Conservation (phyloP, 306 rosid species). For the Nissolia schottii region DNA sequence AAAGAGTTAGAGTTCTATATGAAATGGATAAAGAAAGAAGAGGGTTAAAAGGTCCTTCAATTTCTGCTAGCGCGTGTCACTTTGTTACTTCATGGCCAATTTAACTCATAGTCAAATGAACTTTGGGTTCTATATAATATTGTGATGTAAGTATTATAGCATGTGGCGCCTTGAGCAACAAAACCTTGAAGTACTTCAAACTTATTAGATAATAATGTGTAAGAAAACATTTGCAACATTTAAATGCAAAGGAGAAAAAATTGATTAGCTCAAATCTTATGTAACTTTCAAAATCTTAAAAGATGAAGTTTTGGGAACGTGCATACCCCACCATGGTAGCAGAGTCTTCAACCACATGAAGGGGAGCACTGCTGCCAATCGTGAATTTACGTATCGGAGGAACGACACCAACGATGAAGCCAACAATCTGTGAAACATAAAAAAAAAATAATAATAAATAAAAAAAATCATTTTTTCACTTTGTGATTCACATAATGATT, state of each 20-base stretch:
- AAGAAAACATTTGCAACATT: neutral
- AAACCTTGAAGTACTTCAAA: neutral
- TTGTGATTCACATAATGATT: neutral
- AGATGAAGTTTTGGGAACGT: constrained; percentile 9
- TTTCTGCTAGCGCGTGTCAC: neutral
- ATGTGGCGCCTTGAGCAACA: neutral
- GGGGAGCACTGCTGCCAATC: constrained; percentile 69
- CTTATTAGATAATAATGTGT: neutral
- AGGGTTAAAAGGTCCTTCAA: neutral
- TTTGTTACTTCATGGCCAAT: neutral
- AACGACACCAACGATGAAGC: constrained; percentile 58
- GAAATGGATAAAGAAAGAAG: neutral
- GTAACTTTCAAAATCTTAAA: neutral
- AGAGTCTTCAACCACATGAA: constrained; percentile 63
- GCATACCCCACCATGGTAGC: constrained; percentile 65
- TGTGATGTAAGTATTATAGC: neutral
- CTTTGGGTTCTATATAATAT: too few species aligned
- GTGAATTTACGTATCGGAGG: constrained; percentile 40
- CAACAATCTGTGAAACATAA: constrained; percentile 42
- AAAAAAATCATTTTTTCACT: neutral
- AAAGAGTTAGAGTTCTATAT: neutral
- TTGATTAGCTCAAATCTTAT: neutral
- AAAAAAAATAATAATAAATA: too few species aligned
- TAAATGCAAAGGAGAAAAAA: neutral
- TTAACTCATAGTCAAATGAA: neutral